phyloP scores from a whole-genome alignment of 345 rosid genomes.

The Eucalyptus polyanthemos region DNA sequence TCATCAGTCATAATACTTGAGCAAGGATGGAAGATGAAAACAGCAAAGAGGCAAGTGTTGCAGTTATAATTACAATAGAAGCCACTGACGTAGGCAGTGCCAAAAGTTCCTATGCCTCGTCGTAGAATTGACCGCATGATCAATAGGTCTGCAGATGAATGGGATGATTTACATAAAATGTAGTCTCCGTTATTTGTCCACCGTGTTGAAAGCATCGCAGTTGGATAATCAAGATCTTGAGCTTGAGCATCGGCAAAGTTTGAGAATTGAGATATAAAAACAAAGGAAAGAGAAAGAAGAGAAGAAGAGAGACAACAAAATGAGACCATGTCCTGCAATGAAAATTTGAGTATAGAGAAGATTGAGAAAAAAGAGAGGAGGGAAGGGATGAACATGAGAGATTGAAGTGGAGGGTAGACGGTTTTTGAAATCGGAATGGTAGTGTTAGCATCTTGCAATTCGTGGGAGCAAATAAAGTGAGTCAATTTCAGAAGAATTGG shows the following conservation, averaged over 20 bases:
- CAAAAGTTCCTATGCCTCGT: background rate
- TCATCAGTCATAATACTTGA: no score
- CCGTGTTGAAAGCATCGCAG: background rate
- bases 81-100: background rate
- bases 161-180: rapidly evolving
- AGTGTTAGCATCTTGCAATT: background rate
- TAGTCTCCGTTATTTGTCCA: background rate
- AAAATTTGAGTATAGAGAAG: background rate
- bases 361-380: background rate
- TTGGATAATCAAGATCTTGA: background rate
- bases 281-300: background rate
- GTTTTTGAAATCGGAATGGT: background rate
- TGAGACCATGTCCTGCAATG: background rate
- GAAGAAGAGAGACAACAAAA: background rate
- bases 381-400: background rate
- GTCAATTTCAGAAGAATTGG: background rate
- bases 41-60: background rate
- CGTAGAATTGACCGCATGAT: background rate
- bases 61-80: background rate
- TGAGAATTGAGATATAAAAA: background rate
- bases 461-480: background rate
- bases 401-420: background rate
- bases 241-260: background rate
- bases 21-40: background rate
- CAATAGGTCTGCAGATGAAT: background rate